These are phyloP conservation scores for Fagus crenata DNA, from an alignment of 306 rosid genomes.

Conservation along the genomic window DNA sequence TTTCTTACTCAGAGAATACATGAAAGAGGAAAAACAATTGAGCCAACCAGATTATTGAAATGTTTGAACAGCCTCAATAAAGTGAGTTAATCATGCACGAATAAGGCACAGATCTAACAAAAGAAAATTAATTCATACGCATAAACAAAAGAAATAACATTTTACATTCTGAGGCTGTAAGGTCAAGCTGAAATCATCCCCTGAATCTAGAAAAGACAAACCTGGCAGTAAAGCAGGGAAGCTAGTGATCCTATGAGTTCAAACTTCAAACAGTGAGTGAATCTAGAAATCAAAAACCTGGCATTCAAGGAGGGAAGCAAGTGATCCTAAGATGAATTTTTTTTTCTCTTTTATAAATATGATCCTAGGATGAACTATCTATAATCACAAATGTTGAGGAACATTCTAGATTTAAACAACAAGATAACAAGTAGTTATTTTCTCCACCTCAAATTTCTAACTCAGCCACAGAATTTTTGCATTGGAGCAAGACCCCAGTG, in stretches of 20 bases:
- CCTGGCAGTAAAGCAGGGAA: background rate
- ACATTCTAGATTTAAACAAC: too few relatives aligned
- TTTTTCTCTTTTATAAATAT: too few relatives aligned
- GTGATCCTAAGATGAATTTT: too few relatives aligned
- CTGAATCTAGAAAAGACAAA: background rate
- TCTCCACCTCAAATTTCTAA: background rate
- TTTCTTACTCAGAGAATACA: background rate
- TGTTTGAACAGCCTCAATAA: background rate
- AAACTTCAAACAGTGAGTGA: background rate
- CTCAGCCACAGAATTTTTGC: background rate
- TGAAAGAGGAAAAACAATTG: background rate
- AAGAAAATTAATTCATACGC: background rate
- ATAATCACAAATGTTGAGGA: too few relatives aligned
- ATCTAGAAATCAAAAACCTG: background rate
- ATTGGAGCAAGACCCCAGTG: background rate
- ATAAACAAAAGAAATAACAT: background rate
- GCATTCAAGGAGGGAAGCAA: too few relatives aligned
- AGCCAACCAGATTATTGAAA: background rate
- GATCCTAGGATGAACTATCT: too few relatives aligned
- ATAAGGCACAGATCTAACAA: background rate
- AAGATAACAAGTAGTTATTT: too few relatives aligned
- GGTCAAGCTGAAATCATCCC: constrained; percentile 1
- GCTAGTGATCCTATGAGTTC: background rate
- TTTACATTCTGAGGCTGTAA: background rate
- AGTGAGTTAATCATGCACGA: background rate